Base-by-base conservation (phyloP, 306 rosid genomes). In the Malus sieversii region DNA sequence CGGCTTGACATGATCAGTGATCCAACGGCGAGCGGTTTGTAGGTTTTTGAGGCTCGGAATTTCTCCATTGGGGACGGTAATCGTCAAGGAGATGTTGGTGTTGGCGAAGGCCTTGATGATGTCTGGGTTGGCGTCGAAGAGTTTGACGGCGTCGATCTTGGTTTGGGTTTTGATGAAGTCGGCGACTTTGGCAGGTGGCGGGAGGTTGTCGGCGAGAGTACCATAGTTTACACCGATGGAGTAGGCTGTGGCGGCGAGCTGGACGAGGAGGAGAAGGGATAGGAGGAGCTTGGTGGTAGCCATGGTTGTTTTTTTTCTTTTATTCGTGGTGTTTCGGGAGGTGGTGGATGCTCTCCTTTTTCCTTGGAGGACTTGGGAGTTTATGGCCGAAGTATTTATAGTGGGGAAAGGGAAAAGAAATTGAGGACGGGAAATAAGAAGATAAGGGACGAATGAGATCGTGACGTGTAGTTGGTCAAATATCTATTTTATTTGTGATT, bases 191-290 rank as follows among this genome's bases (percentile, higher is more conserved):
- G 82, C 11, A 0, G 97, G 91, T 1, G 92, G 75, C 0, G 91
- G 97, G 1, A 95, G 97, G 85, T 95, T 87, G 88, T 95, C 84
- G 1, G 70, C 97, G 1, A 88, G 81, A 14, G 96, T 94, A 19
- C 98, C 98, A 46, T 94, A 94, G 92, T 94, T 94, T 32, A 94
- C 83, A 23, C 98, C 98, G 53, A 94, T 83, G 80, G 92, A 74
- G 74, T 62, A n/a, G 2, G 64, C 93, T 35, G 86, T 32, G 69
- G 80, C 11, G 57, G 81, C 11, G 75, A 85, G 78, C 19, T 71
- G 86, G 80, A 83, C 81, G 68, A 88, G 68, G 38, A 89, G 77
- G 11, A 87, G 29, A 53, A 82, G 68, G 45, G 82, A 42, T 68
- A 79, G 27, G 9, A 79, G 60, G 51, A 75, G 53, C 25, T 59